A percentile compares a stretch with the other conserved stretches of the same genome.
Conservation (phyloP, 768 basidiomycete genomes). For the Lepiota brunneoincarnata region DNA sequence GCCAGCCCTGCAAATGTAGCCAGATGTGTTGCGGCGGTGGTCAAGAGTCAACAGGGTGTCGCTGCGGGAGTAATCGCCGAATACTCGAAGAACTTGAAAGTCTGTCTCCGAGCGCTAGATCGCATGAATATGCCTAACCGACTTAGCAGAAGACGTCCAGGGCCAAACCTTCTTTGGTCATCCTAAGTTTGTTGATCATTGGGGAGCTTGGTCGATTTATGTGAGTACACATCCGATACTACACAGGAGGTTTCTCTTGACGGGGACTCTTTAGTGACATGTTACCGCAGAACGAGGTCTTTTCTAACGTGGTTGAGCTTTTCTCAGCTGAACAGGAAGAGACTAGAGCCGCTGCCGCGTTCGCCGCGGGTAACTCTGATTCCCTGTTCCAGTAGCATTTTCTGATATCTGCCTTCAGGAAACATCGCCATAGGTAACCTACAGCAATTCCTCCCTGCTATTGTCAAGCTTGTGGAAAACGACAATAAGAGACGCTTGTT, state of each 20-base stretch:
- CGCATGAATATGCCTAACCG: neutral
- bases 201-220: slow-evolving; percentile 93
- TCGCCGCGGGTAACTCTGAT: slow-evolving; percentile 71
- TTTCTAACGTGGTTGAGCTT: slow-evolving; percentile 66
- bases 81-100: slow-evolving; percentile 81
- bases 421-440: slow-evolving; percentile 96
- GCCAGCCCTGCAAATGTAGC: slow-evolving; percentile 71
- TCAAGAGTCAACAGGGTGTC: slow-evolving; percentile 63
- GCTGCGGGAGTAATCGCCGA: slow-evolving; percentile 84
- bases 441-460: slow-evolving; percentile 79
- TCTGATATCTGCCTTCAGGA: slow-evolving; percentile 39
- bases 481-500: slow-evolving; percentile 80
- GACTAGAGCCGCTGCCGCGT: slow-evolving; percentile 86
- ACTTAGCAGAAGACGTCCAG: slow-evolving; percentile 47
- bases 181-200: slow-evolving; percentile 83
- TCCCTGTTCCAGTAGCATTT: neutral
- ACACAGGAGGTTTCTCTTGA: neutral
- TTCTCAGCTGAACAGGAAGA: slow-evolving; percentile 84
- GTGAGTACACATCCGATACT: slow-evolving; percentile 35
- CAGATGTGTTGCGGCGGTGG: slow-evolving; percentile 81
- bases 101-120: slow-evolving; percentile 21
- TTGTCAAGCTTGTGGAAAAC: slow-evolving; percentile 74
- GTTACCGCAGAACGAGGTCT: slow-evolving; percentile 76
- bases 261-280: slow-evolving; percentile 65
- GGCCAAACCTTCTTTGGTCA: slow-evolving; percentile 62